Conservation (phyloP, 139 green algal genomes). For the Chlamydomonas sphaeroides region DNA sequence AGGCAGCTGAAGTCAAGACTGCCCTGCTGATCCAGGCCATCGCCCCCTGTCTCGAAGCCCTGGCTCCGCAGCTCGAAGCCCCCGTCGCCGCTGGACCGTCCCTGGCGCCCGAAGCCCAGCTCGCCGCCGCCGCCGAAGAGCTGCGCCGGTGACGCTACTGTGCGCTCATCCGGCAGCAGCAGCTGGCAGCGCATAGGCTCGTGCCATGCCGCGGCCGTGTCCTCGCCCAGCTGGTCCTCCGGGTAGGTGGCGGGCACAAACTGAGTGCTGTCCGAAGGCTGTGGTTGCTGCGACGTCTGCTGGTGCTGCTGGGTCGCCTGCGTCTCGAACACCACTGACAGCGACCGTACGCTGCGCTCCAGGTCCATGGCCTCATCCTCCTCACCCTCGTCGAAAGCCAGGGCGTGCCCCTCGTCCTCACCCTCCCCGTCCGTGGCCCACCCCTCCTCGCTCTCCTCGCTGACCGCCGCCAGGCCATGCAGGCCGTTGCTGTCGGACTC, state of each 20-base stretch:
- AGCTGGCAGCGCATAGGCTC: no score
- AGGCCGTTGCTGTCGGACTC: no score
- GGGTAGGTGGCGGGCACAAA: slow-evolving; percentile 18
- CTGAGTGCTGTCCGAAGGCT: not conserved
- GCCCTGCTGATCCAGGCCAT: not conserved
- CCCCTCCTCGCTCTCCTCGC: not conserved
- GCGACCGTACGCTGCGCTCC: not conserved
- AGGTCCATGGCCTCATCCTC: not conserved
- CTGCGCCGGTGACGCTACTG: not conserved
- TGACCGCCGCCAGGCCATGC: no score
- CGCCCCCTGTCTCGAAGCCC: no score
- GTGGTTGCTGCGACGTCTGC: no score
- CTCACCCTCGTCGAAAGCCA: not conserved
- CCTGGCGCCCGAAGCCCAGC: not conserved
- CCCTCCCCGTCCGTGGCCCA: not conserved
- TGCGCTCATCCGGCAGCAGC: slow-evolving; percentile 9
- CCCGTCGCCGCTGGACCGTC: not conserved
- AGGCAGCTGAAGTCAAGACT: not conserved
- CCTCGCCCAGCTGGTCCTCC: not conserved
- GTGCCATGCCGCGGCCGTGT: not conserved
- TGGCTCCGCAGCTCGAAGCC: not conserved
- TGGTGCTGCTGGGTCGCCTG: not conserved
- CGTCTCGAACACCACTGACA: slow-evolving; percentile 23
- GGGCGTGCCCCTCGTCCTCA: not conserved
- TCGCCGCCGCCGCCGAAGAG: not conserved